These are phyloP conservation scores for Plantago elongata DNA, from an alignment of 257 asterid species.

Conservation along the genomic window DNA sequence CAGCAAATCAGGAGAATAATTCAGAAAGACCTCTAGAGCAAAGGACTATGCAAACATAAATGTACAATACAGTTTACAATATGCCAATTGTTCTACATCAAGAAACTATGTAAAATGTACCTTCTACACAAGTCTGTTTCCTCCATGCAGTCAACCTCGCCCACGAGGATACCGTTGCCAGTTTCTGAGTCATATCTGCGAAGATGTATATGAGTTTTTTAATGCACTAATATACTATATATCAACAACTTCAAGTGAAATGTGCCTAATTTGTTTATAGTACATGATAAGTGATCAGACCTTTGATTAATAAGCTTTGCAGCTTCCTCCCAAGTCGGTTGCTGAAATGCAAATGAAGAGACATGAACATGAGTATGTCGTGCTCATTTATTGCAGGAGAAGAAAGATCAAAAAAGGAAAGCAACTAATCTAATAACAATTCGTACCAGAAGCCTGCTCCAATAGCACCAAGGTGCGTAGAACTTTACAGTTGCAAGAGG, in stretches of 20 bases:
- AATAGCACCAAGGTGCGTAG: conserved; percentile 90
- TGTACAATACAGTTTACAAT: conserved; percentile 19
- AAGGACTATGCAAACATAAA: conserved; percentile 87
- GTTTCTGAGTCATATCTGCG: conserved; percentile 65
- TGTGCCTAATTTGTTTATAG: neutral
- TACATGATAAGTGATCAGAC: conserved; percentile 32
- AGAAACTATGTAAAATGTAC: conserved; percentile 21
- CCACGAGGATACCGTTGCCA: conserved; percentile 80
- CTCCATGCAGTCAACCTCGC: conserved; percentile 78
- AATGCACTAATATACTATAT: neutral
- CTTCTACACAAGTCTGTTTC: conserved; percentile 76
- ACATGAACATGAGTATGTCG: neutral
- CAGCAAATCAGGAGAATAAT: too few relatives aligned
- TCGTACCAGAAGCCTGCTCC: conserved; percentile 84
- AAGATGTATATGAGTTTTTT: conserved; percentile 27
- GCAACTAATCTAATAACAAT: neutral
- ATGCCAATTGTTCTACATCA: conserved; percentile 21
- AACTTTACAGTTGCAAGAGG: conserved; percentile 73
- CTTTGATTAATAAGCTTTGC: conserved; percentile 69
- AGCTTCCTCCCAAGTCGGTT: conserved; percentile 99
- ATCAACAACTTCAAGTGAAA: conserved; percentile 14
- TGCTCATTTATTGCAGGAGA: conserved; percentile 11
- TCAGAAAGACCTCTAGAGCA: conserved; percentile 36
- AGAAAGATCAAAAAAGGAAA: neutral
- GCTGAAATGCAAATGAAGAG: conserved; percentile 38